These are phyloP conservation scores for Gracilaria caudata DNA, from an alignment of 23 red algal genomes.

Conservation along the genomic window DNA sequence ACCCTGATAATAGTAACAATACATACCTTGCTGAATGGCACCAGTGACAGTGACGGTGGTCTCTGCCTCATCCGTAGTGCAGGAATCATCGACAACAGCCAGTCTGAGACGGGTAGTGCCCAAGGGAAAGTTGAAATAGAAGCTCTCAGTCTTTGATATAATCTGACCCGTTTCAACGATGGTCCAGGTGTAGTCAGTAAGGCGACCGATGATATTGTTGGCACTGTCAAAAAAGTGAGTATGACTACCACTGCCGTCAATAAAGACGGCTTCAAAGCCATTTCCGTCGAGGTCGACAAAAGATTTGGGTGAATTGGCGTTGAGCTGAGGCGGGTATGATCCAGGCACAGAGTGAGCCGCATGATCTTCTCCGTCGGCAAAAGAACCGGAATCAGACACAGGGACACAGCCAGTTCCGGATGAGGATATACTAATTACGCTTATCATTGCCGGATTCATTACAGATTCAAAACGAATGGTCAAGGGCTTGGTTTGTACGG, in stretches of 20 bases:
- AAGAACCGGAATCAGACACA: not conserved
- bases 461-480: conserved; percentile 26
- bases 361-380: conserved; percentile 42
- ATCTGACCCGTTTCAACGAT: conserved; percentile 68
- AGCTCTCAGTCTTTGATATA: conserved; percentile 3
- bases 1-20: conserved; percentile 75
- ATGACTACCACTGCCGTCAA: conserved; percentile 61
- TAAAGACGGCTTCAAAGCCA: conserved; percentile 32
- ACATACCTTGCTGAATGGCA: conserved; percentile 47
- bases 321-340: conserved; percentile 50
- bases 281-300: conserved; percentile 62
- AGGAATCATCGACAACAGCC: conserved; percentile 49
- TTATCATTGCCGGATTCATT: conserved; percentile 32
- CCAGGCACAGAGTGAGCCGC: conserved; percentile 68
- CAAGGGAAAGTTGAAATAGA: conserved; percentile 60
- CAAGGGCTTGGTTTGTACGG: conserved; percentile 13
- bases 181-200: conserved; percentile 61
- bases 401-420: conserved; percentile 6
- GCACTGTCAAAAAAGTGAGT: conserved; percentile 69
- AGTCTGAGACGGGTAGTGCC: conserved; percentile 63
- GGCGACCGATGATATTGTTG: conserved; percentile 56
- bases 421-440: conserved; percentile 11
- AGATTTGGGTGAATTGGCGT: conserved; percentile 50
- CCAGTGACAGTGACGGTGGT: conserved; percentile 77
- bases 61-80: conserved; percentile 52